Percentiles rank a stretch among this genome's conserved stretches.
Conservation (phyloP, 768 basidiomycete genomes). For the Collybiopsis luxurians region DNA sequence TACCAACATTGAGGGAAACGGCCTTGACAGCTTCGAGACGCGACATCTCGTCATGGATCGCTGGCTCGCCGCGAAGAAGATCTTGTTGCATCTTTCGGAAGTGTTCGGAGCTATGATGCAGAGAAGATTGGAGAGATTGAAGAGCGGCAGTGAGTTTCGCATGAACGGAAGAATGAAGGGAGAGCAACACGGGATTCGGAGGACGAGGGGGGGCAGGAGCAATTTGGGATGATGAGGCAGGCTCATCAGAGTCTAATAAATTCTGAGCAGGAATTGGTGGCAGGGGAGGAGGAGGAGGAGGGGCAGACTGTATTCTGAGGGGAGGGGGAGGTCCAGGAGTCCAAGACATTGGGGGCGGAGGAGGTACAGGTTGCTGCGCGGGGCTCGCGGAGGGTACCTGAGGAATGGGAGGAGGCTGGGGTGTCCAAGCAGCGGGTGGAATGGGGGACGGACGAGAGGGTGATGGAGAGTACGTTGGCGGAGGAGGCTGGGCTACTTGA, state of each 20-base stretch:
- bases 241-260: conserved; percentile 62
- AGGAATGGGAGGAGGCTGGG: not conserved
- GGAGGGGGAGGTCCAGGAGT: conserved; percentile 16
- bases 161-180: conserved; percentile 74
- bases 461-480: conserved; percentile 14
- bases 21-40: conserved; percentile 89
- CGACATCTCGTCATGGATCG: conserved; percentile 95
- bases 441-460: conserved; percentile 5
- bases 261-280: conserved; percentile 40
- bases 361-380: conserved; percentile 23
- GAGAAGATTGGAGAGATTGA: conserved; percentile 61
- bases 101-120: conserved; percentile 67
- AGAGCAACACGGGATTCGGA: conserved; percentile 86
- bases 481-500: conserved; percentile 17
- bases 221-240: conserved; percentile 8
- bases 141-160: conserved; percentile 72
- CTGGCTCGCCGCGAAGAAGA: conserved; percentile 86
- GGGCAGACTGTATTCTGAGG: conserved; percentile 7
- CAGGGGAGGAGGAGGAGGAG: conserved; percentile 17
- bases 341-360: conserved; percentile 17
- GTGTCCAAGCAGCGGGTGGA: not conserved
- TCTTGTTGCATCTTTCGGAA: conserved; percentile 81
- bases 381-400: conserved; percentile 21
- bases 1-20: conserved; percentile 81
- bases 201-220: conserved; percentile 69